These are phyloP conservation scores for Dendrothele bispora DNA, from an alignment of 768 basidiomycete genomes.

Conservation along the genomic window DNA sequence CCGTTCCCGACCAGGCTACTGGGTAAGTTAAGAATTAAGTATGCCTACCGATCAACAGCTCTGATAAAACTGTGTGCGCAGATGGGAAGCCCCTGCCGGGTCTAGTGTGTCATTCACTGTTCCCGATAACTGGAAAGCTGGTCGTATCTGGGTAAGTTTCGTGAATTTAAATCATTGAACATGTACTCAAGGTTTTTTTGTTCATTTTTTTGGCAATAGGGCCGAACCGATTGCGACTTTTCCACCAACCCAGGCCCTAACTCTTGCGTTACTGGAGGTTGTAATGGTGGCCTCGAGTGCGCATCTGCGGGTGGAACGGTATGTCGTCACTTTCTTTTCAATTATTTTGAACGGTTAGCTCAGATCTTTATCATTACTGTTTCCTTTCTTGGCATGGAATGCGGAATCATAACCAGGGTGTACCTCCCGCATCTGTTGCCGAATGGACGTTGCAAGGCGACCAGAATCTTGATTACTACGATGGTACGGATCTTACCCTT, in stretches of 20 bases:
- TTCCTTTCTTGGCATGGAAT: background rate
- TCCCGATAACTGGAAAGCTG: conserved; percentile 50
- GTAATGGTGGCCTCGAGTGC: conserved; percentile 67
- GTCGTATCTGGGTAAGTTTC: conserved; percentile 38
- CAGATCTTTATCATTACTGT: conserved; percentile 11
- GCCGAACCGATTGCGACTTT: conserved; percentile 65
- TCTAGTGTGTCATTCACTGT: conserved; percentile 37
- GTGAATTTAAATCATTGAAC: background rate
- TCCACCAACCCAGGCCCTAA: conserved; percentile 49
- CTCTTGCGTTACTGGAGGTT: conserved; percentile 65
- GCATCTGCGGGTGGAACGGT: conserved; percentile 51
- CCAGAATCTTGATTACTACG: conserved; percentile 36
- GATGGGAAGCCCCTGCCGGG: conserved; percentile 30
- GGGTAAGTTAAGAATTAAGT: conserved; percentile 28
- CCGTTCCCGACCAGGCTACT: conserved; percentile 28
- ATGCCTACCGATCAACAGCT: background rate
- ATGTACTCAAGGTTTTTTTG: background rate
- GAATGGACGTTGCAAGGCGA: conserved; percentile 39
- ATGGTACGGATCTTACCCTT: conserved; percentile 22
- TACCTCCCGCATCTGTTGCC: conserved; percentile 47
- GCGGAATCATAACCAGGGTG: conserved; percentile 22
- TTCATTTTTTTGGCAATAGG: conserved; percentile 36
- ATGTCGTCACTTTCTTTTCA: background rate
- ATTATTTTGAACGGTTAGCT: too few relatives aligned
- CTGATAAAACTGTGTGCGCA: conserved; percentile 5